Evolutionary conservation across 768 basidiomycete genomes (phyloP).

Genomic region (Terana coerulea): DNA sequence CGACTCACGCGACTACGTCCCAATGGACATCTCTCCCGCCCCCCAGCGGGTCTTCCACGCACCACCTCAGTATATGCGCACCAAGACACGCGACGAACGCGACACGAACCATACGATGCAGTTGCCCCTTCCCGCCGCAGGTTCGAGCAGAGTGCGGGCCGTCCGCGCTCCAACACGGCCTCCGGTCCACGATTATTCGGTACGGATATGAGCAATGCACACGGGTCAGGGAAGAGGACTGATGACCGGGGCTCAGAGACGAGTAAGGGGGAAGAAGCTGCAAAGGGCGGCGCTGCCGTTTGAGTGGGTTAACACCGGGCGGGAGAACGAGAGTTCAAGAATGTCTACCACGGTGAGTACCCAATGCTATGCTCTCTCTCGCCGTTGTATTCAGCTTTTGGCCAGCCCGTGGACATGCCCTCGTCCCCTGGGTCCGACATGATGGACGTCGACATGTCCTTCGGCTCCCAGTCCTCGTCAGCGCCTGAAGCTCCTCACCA

Average conservation of each 20-base stretch:
- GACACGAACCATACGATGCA: conserved; percentile 24
- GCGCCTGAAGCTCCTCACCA: conserved; percentile 32
- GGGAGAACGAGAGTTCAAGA: conserved; percentile 5
- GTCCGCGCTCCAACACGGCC: conserved; percentile 66
- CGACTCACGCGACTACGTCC: conserved; percentile 41
- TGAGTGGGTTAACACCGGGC: conserved; percentile 48
- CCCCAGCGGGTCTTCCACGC: conserved; percentile 21
- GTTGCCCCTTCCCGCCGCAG: neutral
- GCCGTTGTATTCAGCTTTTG: conserved; percentile 2
- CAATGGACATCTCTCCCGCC: conserved; percentile 84
- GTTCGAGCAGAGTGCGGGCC: conserved; percentile 23
- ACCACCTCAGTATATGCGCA: conserved; percentile 6
- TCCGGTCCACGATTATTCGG: conserved; percentile 63
- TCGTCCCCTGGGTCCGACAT: conserved; percentile 51
- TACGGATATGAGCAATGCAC: conserved; percentile 63
- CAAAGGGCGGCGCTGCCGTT: conserved; percentile 62
- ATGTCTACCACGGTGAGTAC: neutral
- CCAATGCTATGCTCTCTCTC: neutral
- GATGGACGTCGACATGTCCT: conserved; percentile 73
- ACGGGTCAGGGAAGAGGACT: conserved; percentile 23
- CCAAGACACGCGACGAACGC: conserved; percentile 25
- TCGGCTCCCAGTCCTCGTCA: conserved; percentile 36
- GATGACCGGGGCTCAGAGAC: conserved; percentile 35
- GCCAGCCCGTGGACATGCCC: conserved; percentile 35
- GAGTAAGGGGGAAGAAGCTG: conserved; percentile 32